phyloP scores from a whole-genome alignment of 1,139 yeast species.

The Magnusiomyces tetraspermus region DNA sequence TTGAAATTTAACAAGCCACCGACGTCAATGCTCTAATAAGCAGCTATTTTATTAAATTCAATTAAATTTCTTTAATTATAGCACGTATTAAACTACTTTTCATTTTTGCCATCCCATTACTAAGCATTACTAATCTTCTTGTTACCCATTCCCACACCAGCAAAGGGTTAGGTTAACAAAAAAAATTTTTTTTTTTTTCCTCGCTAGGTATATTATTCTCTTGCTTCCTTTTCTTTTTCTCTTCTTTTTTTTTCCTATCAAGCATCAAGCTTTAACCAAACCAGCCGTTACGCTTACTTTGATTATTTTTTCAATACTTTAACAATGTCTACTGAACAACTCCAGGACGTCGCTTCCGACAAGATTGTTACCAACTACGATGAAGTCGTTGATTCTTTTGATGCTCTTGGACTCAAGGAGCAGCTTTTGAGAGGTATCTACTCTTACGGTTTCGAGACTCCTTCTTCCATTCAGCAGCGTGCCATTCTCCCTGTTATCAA shows the following conservation, averaged over 20 bases:
- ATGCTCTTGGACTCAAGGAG: slow-evolving; percentile 37
- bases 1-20: too few species aligned
- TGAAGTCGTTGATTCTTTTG: slow-evolving; percentile 71
- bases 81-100: too few species aligned
- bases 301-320: not conserved
- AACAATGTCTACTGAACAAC: slow-evolving; percentile 38
- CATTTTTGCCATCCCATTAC: too few species aligned
- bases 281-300: not conserved
- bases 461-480: slow-evolving; percentile 90
- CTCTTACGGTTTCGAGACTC: slow-evolving; percentile 86
- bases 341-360: slow-evolving; percentile 73
- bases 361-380: slow-evolving; percentile 95
- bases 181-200: too few species aligned
- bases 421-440: slow-evolving; percentile 58
- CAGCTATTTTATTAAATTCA: too few species aligned
- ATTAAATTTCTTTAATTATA: too few species aligned
- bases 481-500: slow-evolving; percentile 88
- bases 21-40: too few species aligned
- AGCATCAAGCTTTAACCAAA: too few species aligned
- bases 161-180: too few species aligned
- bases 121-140: too few species aligned
- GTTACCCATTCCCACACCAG: too few species aligned
- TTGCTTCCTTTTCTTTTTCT: not conserved
- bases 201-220: not conserved
- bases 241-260: not conserved